These are phyloP conservation scores for Penstemon eatonii DNA, from an alignment of 257 asterid genomes.

Conservation along the genomic window DNA sequence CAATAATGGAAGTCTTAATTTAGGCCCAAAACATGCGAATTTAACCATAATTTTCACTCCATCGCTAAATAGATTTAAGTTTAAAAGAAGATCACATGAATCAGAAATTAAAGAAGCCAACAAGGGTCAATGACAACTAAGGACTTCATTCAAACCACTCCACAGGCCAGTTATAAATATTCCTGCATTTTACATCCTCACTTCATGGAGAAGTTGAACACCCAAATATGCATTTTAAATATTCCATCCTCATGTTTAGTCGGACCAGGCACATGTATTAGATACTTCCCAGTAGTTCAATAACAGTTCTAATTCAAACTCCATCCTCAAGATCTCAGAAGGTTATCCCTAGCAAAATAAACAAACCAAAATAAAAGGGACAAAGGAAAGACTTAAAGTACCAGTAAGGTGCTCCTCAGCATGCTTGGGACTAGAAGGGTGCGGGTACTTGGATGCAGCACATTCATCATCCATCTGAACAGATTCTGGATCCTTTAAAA, in stretches of 20 bases:
- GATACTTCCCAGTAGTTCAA: constrained; percentile 5
- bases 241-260: constrained; percentile 6
- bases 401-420: constrained; percentile 47
- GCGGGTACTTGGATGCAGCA: constrained; percentile 29
- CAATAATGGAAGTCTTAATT: constrained; percentile 26
- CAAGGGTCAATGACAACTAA: background rate
- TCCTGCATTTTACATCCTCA: background rate
- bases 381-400: constrained; percentile 30
- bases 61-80: constrained; percentile 1
- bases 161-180: constrained; percentile 6
- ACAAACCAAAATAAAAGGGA: constrained; percentile 12
- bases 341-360: constrained; percentile 2
- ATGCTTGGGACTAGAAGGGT: constrained; percentile 32
- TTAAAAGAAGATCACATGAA: constrained; percentile 14
- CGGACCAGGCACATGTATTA: background rate
- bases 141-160: constrained; percentile 5
- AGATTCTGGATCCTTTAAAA: constrained; percentile 42
- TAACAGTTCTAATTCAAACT: constrained; percentile 9
- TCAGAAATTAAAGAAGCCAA: constrained; percentile 13
- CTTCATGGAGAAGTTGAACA: background rate
- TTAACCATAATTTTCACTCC: constrained; percentile 19
- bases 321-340: constrained; percentile 4
- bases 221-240: background rate
- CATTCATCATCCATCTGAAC: constrained; percentile 40
- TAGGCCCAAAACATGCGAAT: constrained; percentile 23